Base-by-base conservation (phyloP, 176 grass and related monocot genomes). In the Lolium multiflorum region DNA sequence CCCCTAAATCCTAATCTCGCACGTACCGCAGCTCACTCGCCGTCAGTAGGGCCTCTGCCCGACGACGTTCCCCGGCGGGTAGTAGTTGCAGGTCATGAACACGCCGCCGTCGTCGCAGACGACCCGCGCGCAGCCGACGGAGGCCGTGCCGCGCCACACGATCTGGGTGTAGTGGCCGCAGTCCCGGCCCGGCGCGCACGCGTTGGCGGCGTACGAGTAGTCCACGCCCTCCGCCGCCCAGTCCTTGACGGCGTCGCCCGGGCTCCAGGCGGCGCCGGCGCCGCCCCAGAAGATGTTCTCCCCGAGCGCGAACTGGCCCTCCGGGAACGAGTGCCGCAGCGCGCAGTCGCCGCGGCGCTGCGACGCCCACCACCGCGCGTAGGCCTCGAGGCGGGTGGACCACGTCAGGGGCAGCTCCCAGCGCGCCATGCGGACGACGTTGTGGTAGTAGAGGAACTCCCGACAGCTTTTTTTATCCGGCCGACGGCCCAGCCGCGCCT, bases 281-380 rank as follows among this genome's bases (percentile, higher is more conserved):
- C 81, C 69, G 78, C 91, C 93, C 91, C 88, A 93, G 89, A 91
- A 93, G 78, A 95, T 76, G 88, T 95, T 95, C 91, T 95, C 93
- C 7, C 93, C 93, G 54, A 95, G 86, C 77, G 52, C 83, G 81
- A 95, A 93, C 81, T 81, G 83, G 4, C 89, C 89, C 4, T 93
- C 87, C 12, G 94, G 89, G 59, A 93, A 95, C 16, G 94, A 93
- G 83, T 95, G 94, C 57, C 79, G 71, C 59, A 89, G 87, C 50
- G 61, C 80, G 84, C 94, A 95, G 76, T 89, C 91, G 1, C 15
- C 55, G 8, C 79, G 77, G 10, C 91, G 82, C 89, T 91, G 80
- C 81, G 47, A 26, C 66, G 91, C 91, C 93, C 94, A 95, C 87
- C 77, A 87, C 51, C 81, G 82, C 54, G 94, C 89, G 50, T 91